Conservation (phyloP, 2,329 filamentous ascomycete genomes). For the Graphium sp. region DNA sequence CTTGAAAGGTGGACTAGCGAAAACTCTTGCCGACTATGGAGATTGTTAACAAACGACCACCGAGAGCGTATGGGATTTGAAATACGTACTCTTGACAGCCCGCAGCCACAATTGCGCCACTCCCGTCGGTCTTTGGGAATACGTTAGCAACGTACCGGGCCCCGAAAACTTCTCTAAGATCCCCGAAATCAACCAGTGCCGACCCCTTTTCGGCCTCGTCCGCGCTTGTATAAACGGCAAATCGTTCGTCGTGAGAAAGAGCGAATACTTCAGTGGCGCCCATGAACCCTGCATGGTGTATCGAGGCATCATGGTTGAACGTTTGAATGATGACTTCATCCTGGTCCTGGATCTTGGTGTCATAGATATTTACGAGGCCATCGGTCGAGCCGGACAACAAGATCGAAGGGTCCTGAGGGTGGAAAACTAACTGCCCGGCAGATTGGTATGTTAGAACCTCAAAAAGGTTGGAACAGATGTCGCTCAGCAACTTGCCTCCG, state of each 20-base stretch:
- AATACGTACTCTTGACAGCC: slow-evolving; percentile 48
- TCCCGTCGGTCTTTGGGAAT: slow-evolving; percentile 37
- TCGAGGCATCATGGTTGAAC: slow-evolving; percentile 59
- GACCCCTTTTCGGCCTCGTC: slow-evolving; percentile 44
- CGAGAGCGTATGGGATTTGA: too few species aligned
- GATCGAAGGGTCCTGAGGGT: slow-evolving; percentile 40
- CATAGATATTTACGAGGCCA: slow-evolving; percentile 61
- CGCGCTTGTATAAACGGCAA: slow-evolving; percentile 55
- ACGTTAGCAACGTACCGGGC: slow-evolving; percentile 64
- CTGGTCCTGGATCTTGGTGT: slow-evolving; percentile 53
- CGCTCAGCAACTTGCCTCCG: slow-evolving; percentile 24
- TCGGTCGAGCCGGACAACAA: slow-evolving; percentile 67
- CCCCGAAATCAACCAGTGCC: slow-evolving; percentile 43
- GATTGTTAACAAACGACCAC: slow-evolving; percentile 6
- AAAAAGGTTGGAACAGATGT: background rate
- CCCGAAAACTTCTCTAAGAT: slow-evolving; percentile 45
- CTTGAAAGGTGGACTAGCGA: slow-evolving; percentile 42
- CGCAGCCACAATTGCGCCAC: slow-evolving; percentile 42
- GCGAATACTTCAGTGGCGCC: slow-evolving; percentile 49
- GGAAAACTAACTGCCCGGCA: slow-evolving; percentile 22
- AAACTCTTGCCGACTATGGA: slow-evolving; percentile 33
- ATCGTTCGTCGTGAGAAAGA: slow-evolving; percentile 61
- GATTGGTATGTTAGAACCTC: background rate
- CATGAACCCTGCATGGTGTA: slow-evolving; percentile 61
- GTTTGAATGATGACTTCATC: slow-evolving; percentile 66